Evolutionary conservation across 768 basidiomycete genomes (phyloP).

Genomic region (Suillus alpinus): DNA sequence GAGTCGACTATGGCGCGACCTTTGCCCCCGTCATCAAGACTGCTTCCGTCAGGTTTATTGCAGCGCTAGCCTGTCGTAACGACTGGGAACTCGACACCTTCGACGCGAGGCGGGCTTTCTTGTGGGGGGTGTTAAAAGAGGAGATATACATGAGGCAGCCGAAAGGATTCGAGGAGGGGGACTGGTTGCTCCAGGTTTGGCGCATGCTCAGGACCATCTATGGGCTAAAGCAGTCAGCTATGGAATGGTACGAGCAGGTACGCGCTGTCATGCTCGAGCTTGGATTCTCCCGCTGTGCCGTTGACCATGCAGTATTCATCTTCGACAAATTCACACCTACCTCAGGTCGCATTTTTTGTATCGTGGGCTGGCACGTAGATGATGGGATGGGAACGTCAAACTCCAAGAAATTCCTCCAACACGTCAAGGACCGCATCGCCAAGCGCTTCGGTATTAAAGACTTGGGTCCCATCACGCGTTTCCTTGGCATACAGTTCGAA

Average conservation of each 20-base stretch:
- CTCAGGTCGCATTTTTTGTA: background rate
- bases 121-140: background rate
- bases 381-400: background rate
- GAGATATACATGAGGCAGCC: too few relatives aligned
- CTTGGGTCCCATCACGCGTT: background rate
- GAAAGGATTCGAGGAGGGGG: background rate
- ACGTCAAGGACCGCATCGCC: background rate
- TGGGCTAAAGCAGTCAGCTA: conserved; percentile 35
- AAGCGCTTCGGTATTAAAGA: background rate
- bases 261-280: background rate
- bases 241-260: conserved; percentile 25
- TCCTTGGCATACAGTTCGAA: background rate
- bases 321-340: background rate
- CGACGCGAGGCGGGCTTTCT: background rate
- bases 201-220: conserved; percentile 27
- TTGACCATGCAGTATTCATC: background rate
- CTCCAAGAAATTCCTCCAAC: background rate
- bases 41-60: too few relatives aligned
- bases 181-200: background rate
- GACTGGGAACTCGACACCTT: too few relatives aligned
- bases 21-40: too few relatives aligned
- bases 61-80: too few relatives aligned
- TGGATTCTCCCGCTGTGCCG: background rate
- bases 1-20: too few relatives aligned
- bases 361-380: background rate